Percentiles rank a stretch among this genome's conserved stretches.
Evolutionary conservation across 1,284 basidiomycete species (phyloP).

Genomic region (Rhodotorula sp.): DNA sequence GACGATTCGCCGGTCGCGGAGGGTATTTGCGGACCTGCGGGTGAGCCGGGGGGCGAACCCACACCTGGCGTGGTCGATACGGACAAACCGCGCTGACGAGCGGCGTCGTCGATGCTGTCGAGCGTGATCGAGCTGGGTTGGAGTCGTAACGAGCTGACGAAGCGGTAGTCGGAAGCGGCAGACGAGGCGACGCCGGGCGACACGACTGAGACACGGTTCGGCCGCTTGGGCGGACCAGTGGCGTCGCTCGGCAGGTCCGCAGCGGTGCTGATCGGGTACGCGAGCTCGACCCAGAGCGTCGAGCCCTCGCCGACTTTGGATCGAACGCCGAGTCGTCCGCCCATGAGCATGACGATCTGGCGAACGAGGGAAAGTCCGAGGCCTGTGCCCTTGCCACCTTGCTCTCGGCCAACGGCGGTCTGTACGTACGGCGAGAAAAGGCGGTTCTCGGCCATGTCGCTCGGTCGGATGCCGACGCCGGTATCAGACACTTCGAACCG

Average conservation of each 20-base stretch:
- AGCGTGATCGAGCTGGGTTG: constrained; percentile 6
- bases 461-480: constrained; percentile 67
- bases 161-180: constrained; percentile 24
- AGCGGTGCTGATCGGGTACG: constrained; percentile 40
- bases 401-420: constrained; percentile 64
- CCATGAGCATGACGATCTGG: constrained; percentile 79
- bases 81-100: constrained; percentile 1
- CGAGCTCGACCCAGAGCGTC: constrained; percentile 75
- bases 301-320: constrained; percentile 50
- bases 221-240: background rate
- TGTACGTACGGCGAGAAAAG: constrained; percentile 43
- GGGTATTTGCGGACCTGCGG: constrained; percentile 1
- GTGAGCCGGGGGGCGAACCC: background rate
- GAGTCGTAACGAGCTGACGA: constrained; percentile 24
- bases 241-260: background rate
- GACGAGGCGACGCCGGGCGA: constrained; percentile 19
- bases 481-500: constrained; percentile 79
- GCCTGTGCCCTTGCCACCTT: constrained; percentile 54
- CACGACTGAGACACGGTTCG: background rate
- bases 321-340: constrained; percentile 68
- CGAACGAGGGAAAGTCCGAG: constrained; percentile 79
- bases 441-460: constrained; percentile 66
- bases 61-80: constrained; percentile 11
- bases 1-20: background rate
- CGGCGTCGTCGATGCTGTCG: constrained; percentile 16